These are phyloP conservation scores for Rheum nobile DNA, from an alignment of 148 eudicot species.

Conservation along the genomic window DNA sequence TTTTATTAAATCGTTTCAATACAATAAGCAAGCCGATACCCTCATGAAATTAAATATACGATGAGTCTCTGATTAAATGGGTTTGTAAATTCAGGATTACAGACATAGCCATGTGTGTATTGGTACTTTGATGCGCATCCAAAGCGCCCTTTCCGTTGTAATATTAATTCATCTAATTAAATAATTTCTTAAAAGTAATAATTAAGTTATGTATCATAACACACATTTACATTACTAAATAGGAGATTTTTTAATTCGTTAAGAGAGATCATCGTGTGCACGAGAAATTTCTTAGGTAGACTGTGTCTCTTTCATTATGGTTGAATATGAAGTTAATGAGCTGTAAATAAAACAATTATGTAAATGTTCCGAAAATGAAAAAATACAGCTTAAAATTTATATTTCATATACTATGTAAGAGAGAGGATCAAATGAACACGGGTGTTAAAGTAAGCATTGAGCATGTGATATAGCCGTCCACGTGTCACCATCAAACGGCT, in stretches of 20 bases:
- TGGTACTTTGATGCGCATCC: constrained; percentile 3
- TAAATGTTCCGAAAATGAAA: neutral
- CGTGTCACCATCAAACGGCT: no score
- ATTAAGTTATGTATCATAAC: neutral
- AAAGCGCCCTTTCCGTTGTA: neutral
- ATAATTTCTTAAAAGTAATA: neutral
- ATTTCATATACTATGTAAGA: no score
- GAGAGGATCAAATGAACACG: no score
- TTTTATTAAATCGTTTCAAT: neutral
- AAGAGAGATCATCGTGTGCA: neutral
- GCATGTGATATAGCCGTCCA: no score
- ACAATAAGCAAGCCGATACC: neutral
- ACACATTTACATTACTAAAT: neutral
- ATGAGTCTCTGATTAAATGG: neutral
- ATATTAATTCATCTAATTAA: neutral
- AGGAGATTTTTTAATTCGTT: neutral
- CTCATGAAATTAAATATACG: neutral
- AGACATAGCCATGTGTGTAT: constrained; percentile 8
- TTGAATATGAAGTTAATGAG: neutral
- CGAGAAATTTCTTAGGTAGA: neutral
- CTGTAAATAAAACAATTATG: neutral
- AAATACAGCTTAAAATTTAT: no score
- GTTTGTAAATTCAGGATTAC: constrained; percentile 1
- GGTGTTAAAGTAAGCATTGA: no score
- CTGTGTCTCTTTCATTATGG: neutral